Percentiles rank a stretch among this genome's conserved stretches.
These are phyloP conservation scores for Aspergillus sp. DNA, from an alignment of 2,329 filamentous ascomycete species.

Conservation along the genomic window DNA sequence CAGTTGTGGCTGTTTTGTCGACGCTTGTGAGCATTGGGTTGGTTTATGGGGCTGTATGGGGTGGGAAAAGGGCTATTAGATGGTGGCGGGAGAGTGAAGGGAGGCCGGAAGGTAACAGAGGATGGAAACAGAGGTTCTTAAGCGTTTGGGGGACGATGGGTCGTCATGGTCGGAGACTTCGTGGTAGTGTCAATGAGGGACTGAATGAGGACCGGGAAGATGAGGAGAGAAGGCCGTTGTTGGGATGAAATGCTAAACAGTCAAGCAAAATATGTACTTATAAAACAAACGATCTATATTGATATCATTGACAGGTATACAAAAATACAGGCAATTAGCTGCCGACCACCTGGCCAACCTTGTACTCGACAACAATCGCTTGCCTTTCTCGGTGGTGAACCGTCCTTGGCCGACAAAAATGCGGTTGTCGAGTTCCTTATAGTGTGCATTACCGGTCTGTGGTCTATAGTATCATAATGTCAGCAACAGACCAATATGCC, in stretches of 20 bases:
- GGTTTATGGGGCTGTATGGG: constrained; percentile 11
- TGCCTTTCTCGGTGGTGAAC: constrained; percentile 32
- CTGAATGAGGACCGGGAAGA: constrained; percentile 4
- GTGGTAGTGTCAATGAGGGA: not conserved
- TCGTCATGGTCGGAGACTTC: not conserved
- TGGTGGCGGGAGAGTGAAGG: constrained; percentile 6
- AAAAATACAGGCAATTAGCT: constrained; percentile 7
- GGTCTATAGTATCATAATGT: constrained; percentile 21
- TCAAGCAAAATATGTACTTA: not conserved
- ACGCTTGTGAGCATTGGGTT: constrained; percentile 21
- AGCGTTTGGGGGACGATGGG: not conserved
- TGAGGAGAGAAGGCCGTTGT: constrained; percentile 21
- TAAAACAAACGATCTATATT: not conserved
- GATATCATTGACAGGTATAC: not conserved
- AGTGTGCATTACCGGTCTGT: constrained; percentile 36
- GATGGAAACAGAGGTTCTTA: not conserved
- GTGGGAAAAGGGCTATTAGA: constrained; percentile 7
- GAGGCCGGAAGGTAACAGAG: constrained; percentile 1
- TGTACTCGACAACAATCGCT: constrained; percentile 36
- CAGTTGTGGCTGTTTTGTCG: constrained; percentile 23
- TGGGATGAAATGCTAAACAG: constrained; percentile 8
- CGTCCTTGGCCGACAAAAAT: constrained; percentile 37
- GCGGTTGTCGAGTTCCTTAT: constrained; percentile 35
- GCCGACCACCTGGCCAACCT: constrained; percentile 32
- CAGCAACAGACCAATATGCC: not conserved